Evolutionary conservation across 495 filamentous ascomycete species (phyloP).

Genomic region (Aspergillus ostianus): DNA sequence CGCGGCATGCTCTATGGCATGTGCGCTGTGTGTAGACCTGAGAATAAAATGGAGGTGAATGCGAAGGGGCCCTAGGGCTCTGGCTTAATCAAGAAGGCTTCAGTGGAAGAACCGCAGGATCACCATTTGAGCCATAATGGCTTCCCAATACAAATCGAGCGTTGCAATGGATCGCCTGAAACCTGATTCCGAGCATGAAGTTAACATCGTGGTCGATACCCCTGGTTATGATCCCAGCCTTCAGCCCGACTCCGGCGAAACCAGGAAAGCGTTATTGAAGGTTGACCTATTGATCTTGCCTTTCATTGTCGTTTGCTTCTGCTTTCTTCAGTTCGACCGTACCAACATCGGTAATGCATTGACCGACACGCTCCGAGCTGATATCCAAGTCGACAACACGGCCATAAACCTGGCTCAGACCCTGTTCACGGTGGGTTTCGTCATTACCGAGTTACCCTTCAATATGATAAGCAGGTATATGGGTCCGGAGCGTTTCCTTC

Average conservation of each 20-base stretch:
- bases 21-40: not conserved
- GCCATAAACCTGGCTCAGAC: not conserved
- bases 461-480: slow-evolving; percentile 17
- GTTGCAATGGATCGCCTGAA: not conserved
- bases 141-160: not conserved
- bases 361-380: not conserved
- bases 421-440: not conserved
- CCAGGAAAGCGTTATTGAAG: not conserved
- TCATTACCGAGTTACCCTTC: not conserved
- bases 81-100: not conserved
- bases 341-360: not conserved
- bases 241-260: not conserved
- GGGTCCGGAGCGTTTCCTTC: slow-evolving; percentile 20
- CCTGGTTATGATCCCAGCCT: not conserved
- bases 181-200: not conserved
- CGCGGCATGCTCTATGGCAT: not conserved
- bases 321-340: not conserved
- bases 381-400: not conserved
- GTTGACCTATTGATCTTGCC: not conserved
- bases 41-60: not conserved
- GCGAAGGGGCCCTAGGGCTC: not conserved
- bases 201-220: not conserved
- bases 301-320: not conserved
- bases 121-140: not conserved
- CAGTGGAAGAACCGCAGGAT: not conserved